Percentiles rank a stretch among this genome's conserved stretches.
phyloP scores from a whole-genome alignment of 768 basidiomycete genomes.

The Trametes punicea region DNA sequence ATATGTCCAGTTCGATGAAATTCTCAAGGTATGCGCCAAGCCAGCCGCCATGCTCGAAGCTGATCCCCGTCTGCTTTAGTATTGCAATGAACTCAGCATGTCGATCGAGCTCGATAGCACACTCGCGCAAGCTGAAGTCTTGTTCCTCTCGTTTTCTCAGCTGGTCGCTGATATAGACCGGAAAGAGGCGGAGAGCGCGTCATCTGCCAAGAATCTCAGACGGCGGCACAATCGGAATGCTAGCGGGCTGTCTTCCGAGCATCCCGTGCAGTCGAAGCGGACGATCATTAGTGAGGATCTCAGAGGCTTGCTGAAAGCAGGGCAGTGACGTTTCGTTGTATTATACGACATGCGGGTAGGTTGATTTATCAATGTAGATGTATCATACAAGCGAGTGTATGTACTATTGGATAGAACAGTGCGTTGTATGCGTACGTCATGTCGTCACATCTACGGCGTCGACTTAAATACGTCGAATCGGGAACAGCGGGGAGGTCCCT shows the following conservation, averaged over 20 bases:
- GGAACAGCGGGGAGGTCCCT: too few relatives aligned
- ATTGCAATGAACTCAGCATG: constrained; percentile 93
- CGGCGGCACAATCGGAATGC: constrained; percentile 28
- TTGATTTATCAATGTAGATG: constrained; percentile 16
- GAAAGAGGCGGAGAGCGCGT: constrained; percentile 54
- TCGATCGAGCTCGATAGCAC: constrained; percentile 96
- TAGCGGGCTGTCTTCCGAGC: constrained; percentile 20
- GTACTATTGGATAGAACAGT: not conserved
- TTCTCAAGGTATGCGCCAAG: constrained; percentile 51
- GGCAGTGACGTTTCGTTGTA: constrained; percentile 30
- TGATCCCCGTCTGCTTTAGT: constrained; percentile 40
- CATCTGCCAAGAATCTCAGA: constrained; percentile 31
- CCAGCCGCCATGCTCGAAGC: not conserved
- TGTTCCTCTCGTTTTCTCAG: constrained; percentile 89
- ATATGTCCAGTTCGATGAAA: constrained; percentile 72
- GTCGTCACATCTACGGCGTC: too few relatives aligned
- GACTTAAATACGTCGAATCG: too few relatives aligned
- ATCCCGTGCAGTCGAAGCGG: constrained; percentile 29
- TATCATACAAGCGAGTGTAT: constrained; percentile 12
- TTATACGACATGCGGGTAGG: constrained; percentile 4
- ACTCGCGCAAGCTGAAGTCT: constrained; percentile 93
- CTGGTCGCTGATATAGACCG: constrained; percentile 88
- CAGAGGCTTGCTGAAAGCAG: constrained; percentile 53
- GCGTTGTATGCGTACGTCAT: too few relatives aligned
- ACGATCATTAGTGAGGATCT: constrained; percentile 60